A percentile compares a stretch with the other conserved stretches of the same genome.
phyloP scores from a whole-genome alignment of 192 early-diverging fungal species.

The Obelidium mucronatum region DNA sequence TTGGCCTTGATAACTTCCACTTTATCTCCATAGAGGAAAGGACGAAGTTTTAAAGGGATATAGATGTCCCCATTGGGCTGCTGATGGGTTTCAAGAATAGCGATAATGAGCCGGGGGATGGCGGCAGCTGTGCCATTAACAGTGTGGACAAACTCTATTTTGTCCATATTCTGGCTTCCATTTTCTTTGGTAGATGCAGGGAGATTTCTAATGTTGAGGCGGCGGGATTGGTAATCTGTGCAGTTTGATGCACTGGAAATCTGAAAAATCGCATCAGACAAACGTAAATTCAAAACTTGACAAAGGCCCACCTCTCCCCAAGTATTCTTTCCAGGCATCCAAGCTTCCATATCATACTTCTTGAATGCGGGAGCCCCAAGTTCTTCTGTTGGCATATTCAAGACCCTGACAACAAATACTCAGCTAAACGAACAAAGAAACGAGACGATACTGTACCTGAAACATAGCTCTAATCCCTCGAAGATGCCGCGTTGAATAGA shows the following conservation, averaged over 20 bases:
- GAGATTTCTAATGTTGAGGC: slow-evolving; percentile 78
- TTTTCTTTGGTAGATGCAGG: neutral
- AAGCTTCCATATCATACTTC: slow-evolving; percentile 95
- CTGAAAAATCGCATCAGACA: slow-evolving; percentile 34
- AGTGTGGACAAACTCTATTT: slow-evolving; percentile 93
- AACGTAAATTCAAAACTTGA: neutral
- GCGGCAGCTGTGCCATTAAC: slow-evolving; percentile 94
- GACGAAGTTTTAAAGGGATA: slow-evolving; percentile 74
- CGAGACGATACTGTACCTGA: slow-evolving; percentile 48
- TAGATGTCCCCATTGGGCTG: slow-evolving; percentile 69
- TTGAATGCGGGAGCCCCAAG: slow-evolving; percentile 89
- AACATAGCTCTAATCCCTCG: slow-evolving; percentile 80
- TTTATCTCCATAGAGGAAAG: slow-evolving; percentile 54
- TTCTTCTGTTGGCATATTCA: slow-evolving; percentile 94
- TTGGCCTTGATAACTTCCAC: slow-evolving; percentile 29
- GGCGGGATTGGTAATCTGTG: slow-evolving; percentile 90
- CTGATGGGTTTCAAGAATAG: slow-evolving; percentile 87
- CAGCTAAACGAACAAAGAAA: neutral
- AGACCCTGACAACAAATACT: slow-evolving; percentile 54
- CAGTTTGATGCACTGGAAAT: slow-evolving; percentile 92
- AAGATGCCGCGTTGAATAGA: slow-evolving; percentile 78
- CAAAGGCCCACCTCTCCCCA: slow-evolving; percentile 75
- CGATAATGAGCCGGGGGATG: slow-evolving; percentile 87
- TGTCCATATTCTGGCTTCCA: slow-evolving; percentile 32
- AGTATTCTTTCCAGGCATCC: slow-evolving; percentile 89